Evolutionary conservation across 1,139 yeast genomes (phyloP), one percentile per base, ranked within the genome.

Genomic region (Kodamaea alishanica): DNA sequence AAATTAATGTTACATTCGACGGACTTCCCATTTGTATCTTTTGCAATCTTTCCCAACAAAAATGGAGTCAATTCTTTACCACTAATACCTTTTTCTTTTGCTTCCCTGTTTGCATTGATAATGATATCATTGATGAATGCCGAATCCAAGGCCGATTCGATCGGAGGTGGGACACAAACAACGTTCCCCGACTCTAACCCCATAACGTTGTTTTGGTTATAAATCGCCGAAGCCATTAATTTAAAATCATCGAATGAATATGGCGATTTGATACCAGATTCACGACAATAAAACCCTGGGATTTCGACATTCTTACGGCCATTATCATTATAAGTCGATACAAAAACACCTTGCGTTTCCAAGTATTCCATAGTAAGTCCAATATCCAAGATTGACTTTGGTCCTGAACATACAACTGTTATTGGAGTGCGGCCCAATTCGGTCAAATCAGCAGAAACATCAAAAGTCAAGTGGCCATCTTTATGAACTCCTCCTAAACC

Each of bases 401-500:
- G 96, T 0, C 97, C 97, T 8, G 95, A 81, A 55, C 96, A 88
- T 3, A 88, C 90, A 10, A 88, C 96, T 1, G 90, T 80, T 2
- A 88, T 88, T 0, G 92, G 88, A 0, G 95, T 88, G 40, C 81
- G 68, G 1, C 90, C 85, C 41, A 89, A 68, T 55, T 88, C 97
- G 29, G 87, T 89, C 47, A 88, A 73, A 60, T 88, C 97, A 4
- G 96, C 95, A 47, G 92, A 82, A 23, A 88, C 70, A 60, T 88
- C 97, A 79, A 86, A 76, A 1, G 90, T 80, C 26, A 60, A 47
- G 39, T 84, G 83, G 6, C 84, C 95, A 8, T 84, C 86, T 41
- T 88, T 73, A 53, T 89, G 96, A 9, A 88, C 96, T 10, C 97
- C 97, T 6, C 97, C 96, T 24, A 88, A 70, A 1, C 97, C 97